Base-by-base conservation (phyloP, 1,284 basidiomycete genomes). In the Cystobasidium sp. region DNA sequence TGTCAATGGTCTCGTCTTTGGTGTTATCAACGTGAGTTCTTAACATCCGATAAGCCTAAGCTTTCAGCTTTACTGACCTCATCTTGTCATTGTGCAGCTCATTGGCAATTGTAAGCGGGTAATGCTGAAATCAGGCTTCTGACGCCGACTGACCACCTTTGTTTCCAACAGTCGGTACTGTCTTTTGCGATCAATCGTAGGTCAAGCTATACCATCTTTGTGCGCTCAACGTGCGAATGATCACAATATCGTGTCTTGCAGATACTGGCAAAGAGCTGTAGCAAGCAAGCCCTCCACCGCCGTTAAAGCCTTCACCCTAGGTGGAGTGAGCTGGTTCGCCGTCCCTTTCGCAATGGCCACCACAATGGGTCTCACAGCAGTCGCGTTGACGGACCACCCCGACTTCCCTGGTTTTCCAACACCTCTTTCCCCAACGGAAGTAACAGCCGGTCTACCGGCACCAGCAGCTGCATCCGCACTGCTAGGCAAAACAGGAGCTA, bases 361-460 rank as follows among this genome's bases (percentile, higher is more conserved):
- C 3, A 70, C 73, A 14, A 74, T 81, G 12, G 92, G 92, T 10
- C 85, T 94, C 1, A 87, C 91, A 7, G 91, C 92, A 2, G 90
- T 92, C 8, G 92, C 91, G 0, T 86, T 94, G 9, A 62, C 31
- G 6, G 18, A 22, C 8, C 20, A 71, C 20, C 59, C 62, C 16
- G 63, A 47, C 37, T 59, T 92, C 86, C 84, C 78, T 0, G 41
- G 70, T 53, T n/a, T 49, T 49, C 76, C 77, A 0, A 46, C 16
- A 3, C 62, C 58, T 5, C 65, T 79, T 1, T 61, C 75, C 0
- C 18, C 70, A 16, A 52, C 39, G 2, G 89, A 94, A 77, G 89
- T 95, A 16, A 89, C 89, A 5, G 91, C 90, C 18, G 93, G 93
- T 55, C 85, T 95, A 0, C 91, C 93, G 0, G 93, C 93, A 7